These are phyloP conservation scores for Berkeleyomyces basicola DNA, from an alignment of 2,329 filamentous ascomycete genomes.

Conservation along the genomic window DNA sequence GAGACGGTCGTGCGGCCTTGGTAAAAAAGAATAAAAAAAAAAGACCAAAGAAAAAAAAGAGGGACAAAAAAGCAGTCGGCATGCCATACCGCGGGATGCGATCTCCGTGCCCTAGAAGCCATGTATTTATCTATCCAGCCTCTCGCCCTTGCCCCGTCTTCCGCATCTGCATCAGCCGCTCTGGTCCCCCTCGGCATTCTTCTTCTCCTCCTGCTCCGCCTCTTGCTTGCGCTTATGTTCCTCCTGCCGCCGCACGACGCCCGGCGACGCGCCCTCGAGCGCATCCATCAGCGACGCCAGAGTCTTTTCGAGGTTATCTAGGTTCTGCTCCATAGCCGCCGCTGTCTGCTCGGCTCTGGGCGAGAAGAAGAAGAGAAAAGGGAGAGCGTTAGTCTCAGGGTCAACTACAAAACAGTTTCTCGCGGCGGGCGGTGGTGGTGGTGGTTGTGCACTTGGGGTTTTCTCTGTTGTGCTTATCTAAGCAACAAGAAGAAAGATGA, in stretches of 20 bases:
- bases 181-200: not conserved
- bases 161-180: not conserved
- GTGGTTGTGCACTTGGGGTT: not conserved
- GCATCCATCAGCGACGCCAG: slow-evolving; percentile 38
- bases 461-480: too few species aligned
- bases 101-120: too few species aligned
- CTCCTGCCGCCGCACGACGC: slow-evolving; percentile 3
- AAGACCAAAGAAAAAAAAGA: too few species aligned
- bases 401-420: not conserved
- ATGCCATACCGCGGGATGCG: not conserved
- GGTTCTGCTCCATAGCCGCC: slow-evolving; percentile 33
- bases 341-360: slow-evolving; percentile 38
- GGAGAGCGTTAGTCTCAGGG: not conserved
- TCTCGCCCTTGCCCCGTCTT: not conserved
- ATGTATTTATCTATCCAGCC: too few species aligned
- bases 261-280: slow-evolving; percentile 22
- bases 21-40: not conserved
- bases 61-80: not conserved
- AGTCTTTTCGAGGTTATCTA: slow-evolving; percentile 35
- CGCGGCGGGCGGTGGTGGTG: not conserved
- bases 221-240: slow-evolving; percentile 6
- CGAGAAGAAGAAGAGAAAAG: slow-evolving; percentile 10
- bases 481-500: too few species aligned
- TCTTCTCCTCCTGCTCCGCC: not conserved
- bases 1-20: not conserved